Evolutionary conservation across 805 yeast species (phyloP).

Genomic region (Clavispora fructus): DNA sequence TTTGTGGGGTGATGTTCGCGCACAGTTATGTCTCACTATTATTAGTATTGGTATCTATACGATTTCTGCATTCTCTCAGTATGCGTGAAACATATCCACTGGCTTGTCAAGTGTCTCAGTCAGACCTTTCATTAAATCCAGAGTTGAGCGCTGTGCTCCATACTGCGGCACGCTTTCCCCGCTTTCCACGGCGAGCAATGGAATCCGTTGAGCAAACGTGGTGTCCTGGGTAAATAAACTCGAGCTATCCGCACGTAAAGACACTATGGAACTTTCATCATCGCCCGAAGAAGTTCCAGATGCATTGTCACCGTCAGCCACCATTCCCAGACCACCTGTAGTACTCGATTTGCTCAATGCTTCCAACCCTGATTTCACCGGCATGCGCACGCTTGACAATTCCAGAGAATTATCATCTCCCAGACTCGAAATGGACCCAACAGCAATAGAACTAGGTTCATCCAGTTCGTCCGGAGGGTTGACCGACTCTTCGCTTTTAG

Average conservation of each 20-base stretch:
- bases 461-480: neutral
- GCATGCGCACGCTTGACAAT: constrained; percentile 6
- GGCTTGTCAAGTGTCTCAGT: constrained; percentile 20
- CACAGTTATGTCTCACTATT: neutral
- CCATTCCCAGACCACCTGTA: neutral
- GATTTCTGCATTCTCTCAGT: constrained; percentile 4
- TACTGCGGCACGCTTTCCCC: constrained; percentile 9
- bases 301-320: neutral
- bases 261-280: constrained; percentile 9
- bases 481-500: neutral
- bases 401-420: neutral
- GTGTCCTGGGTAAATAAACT: constrained; percentile 15
- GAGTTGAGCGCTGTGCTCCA: neutral
- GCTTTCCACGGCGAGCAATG: constrained; percentile 23
- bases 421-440: neutral
- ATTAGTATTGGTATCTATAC: too few species aligned
- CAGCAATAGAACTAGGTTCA: neutral
- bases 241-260: constrained; percentile 7
- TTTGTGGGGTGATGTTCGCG: neutral
- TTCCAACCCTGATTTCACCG: constrained; percentile 3
- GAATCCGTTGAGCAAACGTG: constrained; percentile 22
- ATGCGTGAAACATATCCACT: constrained; percentile 21
- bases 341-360: neutral
- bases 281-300: constrained; percentile 2
- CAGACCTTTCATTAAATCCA: constrained; percentile 11